These are phyloP conservation scores for Circinella minor DNA, from an alignment of 371 early-diverging fungal genomes.

Conservation along the genomic window DNA sequence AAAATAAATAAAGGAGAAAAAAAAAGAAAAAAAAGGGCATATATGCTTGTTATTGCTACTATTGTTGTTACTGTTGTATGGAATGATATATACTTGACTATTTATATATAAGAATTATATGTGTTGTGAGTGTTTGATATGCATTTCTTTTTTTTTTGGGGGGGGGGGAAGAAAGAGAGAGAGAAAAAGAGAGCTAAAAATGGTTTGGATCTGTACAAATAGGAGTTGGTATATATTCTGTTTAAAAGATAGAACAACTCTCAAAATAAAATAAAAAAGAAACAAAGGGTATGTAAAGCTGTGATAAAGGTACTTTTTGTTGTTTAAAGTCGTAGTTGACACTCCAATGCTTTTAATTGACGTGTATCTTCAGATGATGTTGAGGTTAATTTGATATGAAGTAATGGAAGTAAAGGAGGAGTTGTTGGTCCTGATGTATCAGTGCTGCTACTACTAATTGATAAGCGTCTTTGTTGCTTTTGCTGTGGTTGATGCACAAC, in stretches of 20 bases:
- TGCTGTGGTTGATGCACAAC: slow-evolving; percentile 1
- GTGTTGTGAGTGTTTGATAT: not conserved
- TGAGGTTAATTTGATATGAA: not conserved
- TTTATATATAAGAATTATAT: too few species aligned
- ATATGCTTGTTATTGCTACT: too few species aligned
- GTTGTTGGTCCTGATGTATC: not conserved
- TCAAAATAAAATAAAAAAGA: not conserved
- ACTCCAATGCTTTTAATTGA: slow-evolving; percentile 23
- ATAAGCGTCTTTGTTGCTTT: not conserved
- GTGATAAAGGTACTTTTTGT: not conserved
- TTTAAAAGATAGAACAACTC: too few species aligned
- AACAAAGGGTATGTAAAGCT: slow-evolving; percentile 4
- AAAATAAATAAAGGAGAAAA: too few species aligned
- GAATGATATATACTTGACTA: too few species aligned
- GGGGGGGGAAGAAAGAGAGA: not conserved
- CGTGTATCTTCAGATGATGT: slow-evolving; percentile 23
- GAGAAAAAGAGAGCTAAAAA: not conserved
- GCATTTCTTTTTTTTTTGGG: not conserved
- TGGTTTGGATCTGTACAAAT: slow-evolving; percentile 2
- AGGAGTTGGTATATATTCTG: not conserved
- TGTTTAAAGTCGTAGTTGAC: slow-evolving; percentile 18
- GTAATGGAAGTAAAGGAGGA: slow-evolving; percentile 1
- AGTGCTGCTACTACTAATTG: too few species aligned
- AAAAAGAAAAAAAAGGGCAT: too few species aligned
- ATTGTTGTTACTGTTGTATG: too few species aligned